Conservation (phyloP, 2,329 filamentous ascomycete species). For the Penicillium fuscoglaucum region DNA sequence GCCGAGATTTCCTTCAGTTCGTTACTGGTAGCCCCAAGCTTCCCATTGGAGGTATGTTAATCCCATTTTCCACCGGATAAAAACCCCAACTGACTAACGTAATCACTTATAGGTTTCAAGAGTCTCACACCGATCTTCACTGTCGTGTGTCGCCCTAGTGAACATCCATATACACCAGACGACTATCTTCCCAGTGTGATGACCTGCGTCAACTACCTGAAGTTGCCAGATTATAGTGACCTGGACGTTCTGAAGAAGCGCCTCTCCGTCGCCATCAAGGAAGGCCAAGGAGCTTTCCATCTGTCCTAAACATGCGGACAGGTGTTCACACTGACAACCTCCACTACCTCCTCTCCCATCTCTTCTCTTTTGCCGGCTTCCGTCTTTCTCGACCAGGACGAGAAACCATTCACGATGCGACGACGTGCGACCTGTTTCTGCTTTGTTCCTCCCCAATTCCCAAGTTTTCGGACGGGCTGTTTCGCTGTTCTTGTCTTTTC, state of each 20-base stretch:
- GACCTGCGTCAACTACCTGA: constrained; percentile 99
- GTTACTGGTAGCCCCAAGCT: constrained; percentile 97
- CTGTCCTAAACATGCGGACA: constrained; percentile 61
- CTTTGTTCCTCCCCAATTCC: constrained; percentile 11
- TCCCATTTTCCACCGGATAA: background rate
- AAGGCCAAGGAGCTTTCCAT: constrained; percentile 97
- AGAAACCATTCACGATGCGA: constrained; percentile 21
- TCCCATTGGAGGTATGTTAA: constrained; percentile 82
- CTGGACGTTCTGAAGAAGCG: constrained; percentile 75
- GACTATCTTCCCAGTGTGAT: constrained; percentile 99
- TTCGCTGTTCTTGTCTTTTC: constrained; percentile 8
- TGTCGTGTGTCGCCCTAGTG: constrained; percentile 97
- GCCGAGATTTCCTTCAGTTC: constrained; percentile 94
- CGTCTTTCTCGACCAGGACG: constrained; percentile 5
- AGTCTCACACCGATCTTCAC: constrained; percentile 97
- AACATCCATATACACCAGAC: constrained; percentile 87
- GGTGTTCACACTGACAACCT: background rate
- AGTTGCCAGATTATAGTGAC: constrained; percentile 88
- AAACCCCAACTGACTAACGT: constrained; percentile 6
- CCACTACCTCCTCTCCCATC: background rate
- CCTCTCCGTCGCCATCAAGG: constrained; percentile 81
- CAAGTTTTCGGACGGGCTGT: constrained; percentile 22
- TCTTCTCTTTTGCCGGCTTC: constrained; percentile 5
- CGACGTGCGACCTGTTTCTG: constrained; percentile 20
- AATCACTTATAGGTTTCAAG: constrained; percentile 72